phyloP scores from a whole-genome alignment of 2,329 filamentous ascomycete genomes.

The Pestalotiopsis sp. region DNA sequence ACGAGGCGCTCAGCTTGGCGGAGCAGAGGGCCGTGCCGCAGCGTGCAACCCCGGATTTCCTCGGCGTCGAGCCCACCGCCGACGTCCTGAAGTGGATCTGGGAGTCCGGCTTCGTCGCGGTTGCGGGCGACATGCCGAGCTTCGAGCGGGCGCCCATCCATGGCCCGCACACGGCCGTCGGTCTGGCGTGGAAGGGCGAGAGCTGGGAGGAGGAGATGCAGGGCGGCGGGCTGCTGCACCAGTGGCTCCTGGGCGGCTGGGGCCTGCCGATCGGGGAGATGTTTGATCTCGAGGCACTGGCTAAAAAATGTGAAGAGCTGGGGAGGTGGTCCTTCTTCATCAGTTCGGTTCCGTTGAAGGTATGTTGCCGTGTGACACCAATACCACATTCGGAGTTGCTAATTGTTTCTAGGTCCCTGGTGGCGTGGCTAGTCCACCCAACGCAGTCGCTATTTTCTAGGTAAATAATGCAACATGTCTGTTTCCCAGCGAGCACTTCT shows the following conservation, averaged over 20 bases:
- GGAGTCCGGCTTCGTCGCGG: constrained; percentile 45
- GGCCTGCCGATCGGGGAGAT: constrained; percentile 53
- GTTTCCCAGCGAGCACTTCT: background rate
- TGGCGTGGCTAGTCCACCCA: constrained; percentile 40
- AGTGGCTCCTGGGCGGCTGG: constrained; percentile 50
- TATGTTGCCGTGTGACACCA: constrained; percentile 1
- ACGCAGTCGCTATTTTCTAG: constrained; percentile 39
- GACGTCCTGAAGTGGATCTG: constrained; percentile 45
- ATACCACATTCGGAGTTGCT: background rate
- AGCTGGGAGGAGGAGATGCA: constrained; percentile 9
- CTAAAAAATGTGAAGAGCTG: constrained; percentile 31
- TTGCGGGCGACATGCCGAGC: constrained; percentile 42
- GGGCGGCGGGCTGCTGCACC: constrained; percentile 26
- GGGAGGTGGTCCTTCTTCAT: constrained; percentile 43
- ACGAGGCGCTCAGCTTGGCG: constrained; percentile 23
- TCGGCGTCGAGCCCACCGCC: constrained; percentile 39
- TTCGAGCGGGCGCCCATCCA: constrained; percentile 45
- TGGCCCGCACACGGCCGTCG: constrained; percentile 25
- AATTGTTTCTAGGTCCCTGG: constrained; percentile 28
- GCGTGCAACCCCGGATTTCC: constrained; percentile 28
- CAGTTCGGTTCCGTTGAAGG: constrained; percentile 37
- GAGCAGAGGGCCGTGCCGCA: constrained; percentile 28
- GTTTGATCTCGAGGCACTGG: constrained; percentile 45
- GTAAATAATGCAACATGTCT: background rate
- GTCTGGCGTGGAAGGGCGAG: constrained; percentile 9